Percentiles rank a stretch among this genome's conserved stretches.
Evolutionary conservation across 257 asterid genomes (phyloP).

Genomic region (Gentiana macrophylla): DNA sequence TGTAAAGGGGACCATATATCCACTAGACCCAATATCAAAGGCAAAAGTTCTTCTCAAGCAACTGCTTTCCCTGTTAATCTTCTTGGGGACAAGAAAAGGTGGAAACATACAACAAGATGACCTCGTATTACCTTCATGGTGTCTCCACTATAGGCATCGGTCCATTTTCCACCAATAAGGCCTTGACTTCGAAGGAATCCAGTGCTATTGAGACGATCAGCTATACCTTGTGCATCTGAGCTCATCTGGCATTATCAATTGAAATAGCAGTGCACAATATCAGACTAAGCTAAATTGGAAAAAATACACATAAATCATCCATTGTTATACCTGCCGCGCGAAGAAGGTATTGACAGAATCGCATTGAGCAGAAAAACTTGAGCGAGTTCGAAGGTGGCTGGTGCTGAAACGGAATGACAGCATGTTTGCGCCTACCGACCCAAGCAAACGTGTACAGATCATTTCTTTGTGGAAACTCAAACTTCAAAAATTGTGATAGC

Average conservation of each 20-base stretch:
- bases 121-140: conserved; percentile 54
- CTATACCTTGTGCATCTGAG: conserved; percentile 46
- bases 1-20: no score
- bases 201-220: conserved; percentile 52
- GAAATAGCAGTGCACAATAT: background rate
- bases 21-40: no score
- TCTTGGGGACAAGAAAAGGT: background rate
- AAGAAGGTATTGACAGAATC: background rate
- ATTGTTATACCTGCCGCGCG: conserved; percentile 13
- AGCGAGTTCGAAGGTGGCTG: background rate
- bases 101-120: background rate
- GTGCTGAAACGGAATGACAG: background rate
- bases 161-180: conserved; percentile 88
- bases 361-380: background rate
- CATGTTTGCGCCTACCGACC: background rate
- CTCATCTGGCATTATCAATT: conserved; percentile 41
- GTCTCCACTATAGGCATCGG: conserved; percentile 81
- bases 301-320: background rate
- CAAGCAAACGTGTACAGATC: no score
- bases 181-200: conserved; percentile 80
- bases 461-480: no score
- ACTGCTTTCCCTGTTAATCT: background rate
- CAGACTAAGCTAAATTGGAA: background rate
- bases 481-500: no score
- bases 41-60: no score